phyloP scores from a whole-genome alignment of 192 early-diverging fungal genomes.

The Physocladia obscura region DNA sequence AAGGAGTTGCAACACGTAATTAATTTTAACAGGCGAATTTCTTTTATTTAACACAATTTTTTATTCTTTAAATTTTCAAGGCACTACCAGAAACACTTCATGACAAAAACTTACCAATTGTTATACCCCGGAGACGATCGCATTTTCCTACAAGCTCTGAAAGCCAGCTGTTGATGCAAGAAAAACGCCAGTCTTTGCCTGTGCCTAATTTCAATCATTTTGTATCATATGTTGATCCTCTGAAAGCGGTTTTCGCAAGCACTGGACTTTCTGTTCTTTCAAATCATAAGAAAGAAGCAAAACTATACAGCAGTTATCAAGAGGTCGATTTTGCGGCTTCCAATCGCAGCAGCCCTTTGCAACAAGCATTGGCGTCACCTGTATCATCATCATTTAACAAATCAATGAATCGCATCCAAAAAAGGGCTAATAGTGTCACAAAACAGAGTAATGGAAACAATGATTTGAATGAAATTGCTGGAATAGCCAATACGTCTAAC shows the following conservation, averaged over 20 bases:
- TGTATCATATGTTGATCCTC: neutral
- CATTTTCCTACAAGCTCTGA: neutral
- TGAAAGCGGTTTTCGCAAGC: neutral
- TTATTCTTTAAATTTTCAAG: no score
- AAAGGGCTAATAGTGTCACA: no score
- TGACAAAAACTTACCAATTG: no score
- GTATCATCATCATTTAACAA: neutral
- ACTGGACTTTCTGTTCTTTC: neutral
- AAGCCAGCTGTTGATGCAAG: neutral
- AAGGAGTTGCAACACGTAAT: no score
- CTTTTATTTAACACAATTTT: no score
- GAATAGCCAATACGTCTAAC: no score
- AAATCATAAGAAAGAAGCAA: neutral
- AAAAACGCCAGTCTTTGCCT: neutral
- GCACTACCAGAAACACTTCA: no score
- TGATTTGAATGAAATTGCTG: no score
- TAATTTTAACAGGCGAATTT: no score
- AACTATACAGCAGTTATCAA: neutral
- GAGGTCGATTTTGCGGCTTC: neutral
- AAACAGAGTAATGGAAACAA: no score
- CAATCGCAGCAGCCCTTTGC: neutral
- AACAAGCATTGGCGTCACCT: neutral
- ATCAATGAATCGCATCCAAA: no score
- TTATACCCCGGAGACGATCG: no score
- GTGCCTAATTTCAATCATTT: neutral